A percentile compares a stretch with the other conserved stretches of the same genome.
phyloP scores from a whole-genome alignment of 2,329 filamentous ascomycete genomes.

The Clonostachys solani region DNA sequence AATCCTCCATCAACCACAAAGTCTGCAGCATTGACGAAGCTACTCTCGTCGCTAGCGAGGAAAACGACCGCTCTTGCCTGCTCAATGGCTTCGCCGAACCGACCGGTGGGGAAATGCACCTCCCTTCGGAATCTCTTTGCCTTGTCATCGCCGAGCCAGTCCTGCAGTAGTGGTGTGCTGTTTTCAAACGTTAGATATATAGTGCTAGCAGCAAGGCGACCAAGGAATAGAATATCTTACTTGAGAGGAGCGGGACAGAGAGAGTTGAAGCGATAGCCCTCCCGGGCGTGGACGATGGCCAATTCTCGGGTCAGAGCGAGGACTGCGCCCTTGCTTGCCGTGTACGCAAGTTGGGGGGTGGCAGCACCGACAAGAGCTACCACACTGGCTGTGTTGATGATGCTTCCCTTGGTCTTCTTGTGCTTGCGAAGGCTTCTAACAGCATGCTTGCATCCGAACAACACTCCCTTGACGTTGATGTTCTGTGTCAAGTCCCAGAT shows the following conservation, averaged over 20 bases:
- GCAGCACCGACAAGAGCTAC: conserved; percentile 70
- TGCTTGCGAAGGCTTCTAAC: conserved; percentile 63
- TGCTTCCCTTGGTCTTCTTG: conserved; percentile 61
- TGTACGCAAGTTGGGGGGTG: conserved; percentile 71
- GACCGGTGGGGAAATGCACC: conserved; percentile 70
- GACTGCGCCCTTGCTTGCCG: conserved; percentile 72
- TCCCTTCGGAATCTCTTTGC: conserved; percentile 68
- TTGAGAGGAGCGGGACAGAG: conserved; percentile 73
- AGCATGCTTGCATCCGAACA: conserved; percentile 73
- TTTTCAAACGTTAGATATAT: not conserved
- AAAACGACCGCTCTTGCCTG: conserved; percentile 73
- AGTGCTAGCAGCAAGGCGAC: not conserved
- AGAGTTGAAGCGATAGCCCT: conserved; percentile 67
- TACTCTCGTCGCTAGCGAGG: conserved; percentile 69
- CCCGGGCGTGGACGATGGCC: conserved; percentile 69
- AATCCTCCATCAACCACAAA: conserved; percentile 71
- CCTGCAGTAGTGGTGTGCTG: conserved; percentile 68
- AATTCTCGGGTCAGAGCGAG: conserved; percentile 70
- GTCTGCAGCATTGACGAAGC: conserved; percentile 70
- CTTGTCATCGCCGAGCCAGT: conserved; percentile 70
- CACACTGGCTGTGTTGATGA: conserved; percentile 73
- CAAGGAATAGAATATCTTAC: conserved; percentile 25
- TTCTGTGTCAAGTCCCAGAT: conserved; percentile 75
- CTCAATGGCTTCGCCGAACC: conserved; percentile 75
- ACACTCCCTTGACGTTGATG: conserved; percentile 77